Conservation (phyloP, 192 early-diverging fungal species). For the Rhizophagus sp. region DNA sequence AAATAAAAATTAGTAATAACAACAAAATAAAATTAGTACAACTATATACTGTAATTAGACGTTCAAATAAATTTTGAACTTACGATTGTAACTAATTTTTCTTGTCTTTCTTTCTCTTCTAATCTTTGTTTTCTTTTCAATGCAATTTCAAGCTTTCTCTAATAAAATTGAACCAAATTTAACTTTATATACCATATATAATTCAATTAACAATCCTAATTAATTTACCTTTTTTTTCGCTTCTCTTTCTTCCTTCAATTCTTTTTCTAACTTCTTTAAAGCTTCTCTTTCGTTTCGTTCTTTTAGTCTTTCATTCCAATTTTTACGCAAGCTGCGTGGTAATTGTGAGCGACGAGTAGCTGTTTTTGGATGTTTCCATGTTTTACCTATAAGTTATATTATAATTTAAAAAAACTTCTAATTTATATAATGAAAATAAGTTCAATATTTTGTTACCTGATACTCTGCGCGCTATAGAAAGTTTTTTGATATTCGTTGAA, state of each 20-base stretch:
- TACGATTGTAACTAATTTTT: slow-evolving; percentile 35
- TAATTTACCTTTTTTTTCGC: not conserved
- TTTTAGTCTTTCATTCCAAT: slow-evolving; percentile 39
- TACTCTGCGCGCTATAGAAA: no score
- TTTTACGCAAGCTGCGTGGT: slow-evolving; percentile 38
- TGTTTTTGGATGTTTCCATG: slow-evolving; percentile 45
- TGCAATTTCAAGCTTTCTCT: slow-evolving; percentile 44
- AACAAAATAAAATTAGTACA: not conserved
- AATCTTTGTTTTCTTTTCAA: slow-evolving; percentile 43
- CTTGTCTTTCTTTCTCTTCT: slow-evolving; percentile 47
- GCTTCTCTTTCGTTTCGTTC: slow-evolving; percentile 43
- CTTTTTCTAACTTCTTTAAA: slow-evolving; percentile 33
- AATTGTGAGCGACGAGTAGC: slow-evolving; percentile 44
- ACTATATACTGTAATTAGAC: no score
- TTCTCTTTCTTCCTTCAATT: slow-evolving; percentile 17
- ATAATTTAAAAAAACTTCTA: not conserved
- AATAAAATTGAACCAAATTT: not conserved
- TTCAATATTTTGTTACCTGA: no score
- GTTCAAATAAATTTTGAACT: not conserved
- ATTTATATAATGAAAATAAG: no score
- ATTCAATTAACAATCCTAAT: not conserved
- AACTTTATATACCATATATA: not conserved
- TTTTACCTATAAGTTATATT: slow-evolving; percentile 34
- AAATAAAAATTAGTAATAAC: no score
- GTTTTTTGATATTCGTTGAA: not conserved